Base-by-base conservation (phyloP, 768 basidiomycete species). In the Piloderma croceum region DNA sequence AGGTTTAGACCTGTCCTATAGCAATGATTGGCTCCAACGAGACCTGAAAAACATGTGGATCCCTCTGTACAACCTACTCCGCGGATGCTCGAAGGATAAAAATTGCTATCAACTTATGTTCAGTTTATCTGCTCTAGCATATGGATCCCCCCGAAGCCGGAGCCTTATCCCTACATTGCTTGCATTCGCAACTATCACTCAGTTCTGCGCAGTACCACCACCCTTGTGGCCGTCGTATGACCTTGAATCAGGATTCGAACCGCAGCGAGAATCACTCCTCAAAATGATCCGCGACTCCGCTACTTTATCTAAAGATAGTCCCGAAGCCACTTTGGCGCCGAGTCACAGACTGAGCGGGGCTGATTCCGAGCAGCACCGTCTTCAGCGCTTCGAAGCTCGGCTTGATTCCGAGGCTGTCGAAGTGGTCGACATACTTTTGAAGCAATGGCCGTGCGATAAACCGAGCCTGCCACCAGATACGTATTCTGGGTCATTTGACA, bases 101-200 rank as follows among this genome's bases (percentile, higher is more conserved):
- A 42, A 54, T 31, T 48, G 46, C 39, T 51, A 22, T 12, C 50
- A 44, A 13, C 18, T 68, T 7, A 35, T 53, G 9, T 69, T 69
- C 34, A 51, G 56, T 4, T 46, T 68, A 5, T 48, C 62, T 4
- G 52, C 62, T 2, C 54, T 66, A 52, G 53, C 47, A 10, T 68
- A 63, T 45, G 34, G 37, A 3, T 57, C 54, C 1, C 29, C 50
- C 2, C 7, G 42, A 0, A 24, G 32, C 3, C 15, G 23, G 2
- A 40, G 43, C 4, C 50, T 62, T 24, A 45, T 64, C 13, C 50
- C 58, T 0, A 52, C 53, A 2, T 38, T 69, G 2, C 34, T 71
- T 10, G 57, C 69, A 1, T 62, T 67, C 39, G 50, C 46, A 1
- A 35, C 50, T 3, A 34, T 47, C 9, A 15, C 49, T 5, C 33